Evolutionary conservation across 306 rosid species (phyloP).

Genomic region (Vigna angularis): DNA sequence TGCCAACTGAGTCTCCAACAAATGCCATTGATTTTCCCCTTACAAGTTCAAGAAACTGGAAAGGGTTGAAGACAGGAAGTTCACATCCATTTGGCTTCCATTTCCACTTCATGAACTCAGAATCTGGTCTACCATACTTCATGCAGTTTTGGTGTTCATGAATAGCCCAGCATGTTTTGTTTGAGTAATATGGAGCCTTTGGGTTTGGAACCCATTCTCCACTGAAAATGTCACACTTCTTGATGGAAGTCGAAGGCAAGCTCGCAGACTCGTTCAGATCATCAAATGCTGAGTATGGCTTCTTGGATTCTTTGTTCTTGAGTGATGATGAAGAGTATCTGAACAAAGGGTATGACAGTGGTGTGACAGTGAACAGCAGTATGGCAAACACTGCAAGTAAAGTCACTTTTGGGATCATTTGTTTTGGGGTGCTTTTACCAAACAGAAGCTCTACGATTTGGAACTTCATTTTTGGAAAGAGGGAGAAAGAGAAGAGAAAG

Average conservation of each 20-base stretch:
- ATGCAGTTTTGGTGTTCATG: constrained; percentile 91
- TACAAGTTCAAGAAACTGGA: constrained; percentile 74
- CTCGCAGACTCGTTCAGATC: constrained; percentile 47
- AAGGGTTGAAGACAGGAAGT: constrained; percentile 76
- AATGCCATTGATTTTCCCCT: constrained; percentile 88
- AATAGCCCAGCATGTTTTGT: constrained; percentile 84
- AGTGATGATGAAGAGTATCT: constrained; percentile 49
- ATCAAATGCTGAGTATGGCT: constrained; percentile 46
- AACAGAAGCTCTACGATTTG: constrained; percentile 55
- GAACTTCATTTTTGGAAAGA: constrained; percentile 58
- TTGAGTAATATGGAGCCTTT: constrained; percentile 79
- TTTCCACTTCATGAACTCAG: constrained; percentile 82
- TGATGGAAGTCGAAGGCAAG: constrained; percentile 37
- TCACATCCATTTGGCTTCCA: constrained; percentile 92
- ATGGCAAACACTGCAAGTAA: constrained; percentile 57
- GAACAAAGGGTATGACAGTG: constrained; percentile 58
- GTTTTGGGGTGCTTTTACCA: constrained; percentile 57
- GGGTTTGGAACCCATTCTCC: constrained; percentile 92
- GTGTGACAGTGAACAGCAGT: constrained; percentile 56
- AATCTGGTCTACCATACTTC: constrained; percentile 83
- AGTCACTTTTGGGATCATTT: constrained; percentile 59
- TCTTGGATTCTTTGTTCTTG: constrained; percentile 25
- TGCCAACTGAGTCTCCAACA: constrained; percentile 92
- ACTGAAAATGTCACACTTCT: constrained; percentile 73
- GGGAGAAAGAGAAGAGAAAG: constrained; percentile 32